A percentile compares a stretch with the other conserved stretches of the same genome.
Evolutionary conservation across 1,284 basidiomycete species (phyloP).

Genomic region (Mycosarcoma mackinlayi): DNA sequence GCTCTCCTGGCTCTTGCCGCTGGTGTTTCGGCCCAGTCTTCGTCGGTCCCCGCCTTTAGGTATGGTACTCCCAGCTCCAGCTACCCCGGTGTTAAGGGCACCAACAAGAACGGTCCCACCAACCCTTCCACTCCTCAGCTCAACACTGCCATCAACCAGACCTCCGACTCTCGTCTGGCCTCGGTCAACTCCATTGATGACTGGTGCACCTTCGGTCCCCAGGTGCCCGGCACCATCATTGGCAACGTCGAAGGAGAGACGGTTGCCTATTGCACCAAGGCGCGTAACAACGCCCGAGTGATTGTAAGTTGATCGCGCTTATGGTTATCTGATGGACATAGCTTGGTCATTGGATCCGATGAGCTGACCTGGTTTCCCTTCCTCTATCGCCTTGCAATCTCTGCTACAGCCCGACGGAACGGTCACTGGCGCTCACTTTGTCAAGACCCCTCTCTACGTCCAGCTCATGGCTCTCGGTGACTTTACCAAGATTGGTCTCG

Average conservation of each 20-base stretch:
- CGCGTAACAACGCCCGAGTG: conserved; percentile 67
- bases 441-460: conserved; percentile 69
- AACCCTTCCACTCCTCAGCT: conserved; percentile 58
- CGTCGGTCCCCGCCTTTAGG: conserved; percentile 40
- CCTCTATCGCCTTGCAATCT: no score
- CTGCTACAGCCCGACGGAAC: conserved; percentile 65
- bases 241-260: conserved; percentile 77
- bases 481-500: conserved; percentile 65
- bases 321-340: no score
- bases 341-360: no score
- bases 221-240: conserved; percentile 71
- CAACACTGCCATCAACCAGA: conserved; percentile 65
- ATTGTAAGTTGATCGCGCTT: no score
- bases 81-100: conserved; percentile 55
- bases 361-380: no score
- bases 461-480: conserved; percentile 70
- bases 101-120: conserved; percentile 56
- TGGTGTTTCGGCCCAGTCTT: conserved; percentile 41
- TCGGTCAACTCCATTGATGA: conserved; percentile 67
- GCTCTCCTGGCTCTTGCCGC: conserved; percentile 35
- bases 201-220: conserved; percentile 68
- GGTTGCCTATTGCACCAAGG: conserved; percentile 80
- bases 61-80: conserved; percentile 59
- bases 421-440: conserved; percentile 65
- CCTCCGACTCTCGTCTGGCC: conserved; percentile 62